phyloP scores from a whole-genome alignment of 768 basidiomycete species.

The Macrocybe gigantea region DNA sequence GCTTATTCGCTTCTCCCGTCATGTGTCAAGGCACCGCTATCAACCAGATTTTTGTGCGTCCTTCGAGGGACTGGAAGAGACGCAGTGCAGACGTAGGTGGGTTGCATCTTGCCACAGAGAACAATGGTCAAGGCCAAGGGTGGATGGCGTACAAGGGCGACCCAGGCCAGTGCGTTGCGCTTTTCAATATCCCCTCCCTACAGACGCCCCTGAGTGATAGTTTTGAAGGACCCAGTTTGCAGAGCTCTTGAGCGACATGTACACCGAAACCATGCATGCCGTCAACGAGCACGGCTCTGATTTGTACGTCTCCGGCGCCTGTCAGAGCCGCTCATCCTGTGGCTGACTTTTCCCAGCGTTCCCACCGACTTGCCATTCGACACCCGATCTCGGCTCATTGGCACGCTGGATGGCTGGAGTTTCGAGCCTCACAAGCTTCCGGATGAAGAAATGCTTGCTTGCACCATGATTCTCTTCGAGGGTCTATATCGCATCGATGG shows the following conservation, averaged over 20 bases:
- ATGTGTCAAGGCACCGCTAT: too few species aligned
- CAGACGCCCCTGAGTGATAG: constrained; percentile 3
- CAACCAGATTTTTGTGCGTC: constrained; percentile 3
- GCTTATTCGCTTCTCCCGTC: too few species aligned
- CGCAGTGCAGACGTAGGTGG: constrained; percentile 90
- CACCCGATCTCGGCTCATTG: constrained; percentile 59
- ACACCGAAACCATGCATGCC: constrained; percentile 67
- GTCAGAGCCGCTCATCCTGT: not conserved
- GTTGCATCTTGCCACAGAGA: constrained; percentile 70
- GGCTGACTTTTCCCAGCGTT: constrained; percentile 23
- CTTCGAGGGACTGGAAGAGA: constrained; percentile 31
- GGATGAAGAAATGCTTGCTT: constrained; percentile 77
- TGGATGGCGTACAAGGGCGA: constrained; percentile 52
- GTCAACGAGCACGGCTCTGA: constrained; percentile 51
- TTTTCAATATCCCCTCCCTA: constrained; percentile 14
- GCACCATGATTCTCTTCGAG: constrained; percentile 85
- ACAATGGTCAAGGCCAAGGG: constrained; percentile 58
- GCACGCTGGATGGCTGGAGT: constrained; percentile 71
- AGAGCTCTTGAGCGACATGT: constrained; percentile 82
- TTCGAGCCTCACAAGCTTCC: constrained; percentile 86
- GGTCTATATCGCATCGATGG: constrained; percentile 75
- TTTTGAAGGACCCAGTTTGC: constrained; percentile 55
- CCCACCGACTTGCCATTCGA: constrained; percentile 41
- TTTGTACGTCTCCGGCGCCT: constrained; percentile 27
- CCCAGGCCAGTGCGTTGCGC: constrained; percentile 47